phyloP scores from a whole-genome alignment of 768 basidiomycete species.

The Punctularia strigosozonata region DNA sequence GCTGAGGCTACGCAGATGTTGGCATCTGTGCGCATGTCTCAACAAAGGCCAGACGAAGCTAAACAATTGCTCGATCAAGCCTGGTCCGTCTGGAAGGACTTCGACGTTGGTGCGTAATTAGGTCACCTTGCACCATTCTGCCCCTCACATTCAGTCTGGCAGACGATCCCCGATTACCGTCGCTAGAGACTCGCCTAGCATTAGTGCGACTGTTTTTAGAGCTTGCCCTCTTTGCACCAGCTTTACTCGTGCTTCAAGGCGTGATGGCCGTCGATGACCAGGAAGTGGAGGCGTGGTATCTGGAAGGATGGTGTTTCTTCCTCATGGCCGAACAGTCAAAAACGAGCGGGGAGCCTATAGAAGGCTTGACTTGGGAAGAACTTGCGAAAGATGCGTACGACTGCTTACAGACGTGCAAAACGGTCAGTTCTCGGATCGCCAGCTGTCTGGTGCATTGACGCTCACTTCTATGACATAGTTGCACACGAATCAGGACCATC shows the following conservation, averaged over 20 bases:
- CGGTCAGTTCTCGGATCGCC: conserved; percentile 28
- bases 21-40: conserved; percentile 83
- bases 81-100: conserved; percentile 59
- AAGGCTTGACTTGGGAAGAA: conserved; percentile 59
- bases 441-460: conserved; percentile 1
- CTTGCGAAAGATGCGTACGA: conserved; percentile 69
- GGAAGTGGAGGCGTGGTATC: conserved; percentile 87
- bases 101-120: conserved; percentile 36
- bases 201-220: conserved; percentile 81
- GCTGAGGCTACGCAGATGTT: conserved; percentile 70
- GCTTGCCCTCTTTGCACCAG: conserved; percentile 55
- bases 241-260: conserved; percentile 65
- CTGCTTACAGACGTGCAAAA: conserved; percentile 74
- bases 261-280: conserved; percentile 75
- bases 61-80: conserved; percentile 54
- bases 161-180: conserved; percentile 62
- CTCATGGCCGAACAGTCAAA: conserved; percentile 65
- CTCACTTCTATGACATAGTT: conserved; percentile 30
- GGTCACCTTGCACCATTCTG: conserved; percentile 3
- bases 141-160: conserved; percentile 1
- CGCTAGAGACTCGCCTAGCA: conserved; percentile 58
- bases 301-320: conserved; percentile 92
- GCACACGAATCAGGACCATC: conserved; percentile 58
- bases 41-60: conserved; percentile 76
- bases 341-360: conserved; percentile 33